Evolutionary conservation across 2,329 filamentous ascomycete species (phyloP), one percentile per base, ranked within the genome.

Genomic region (Ophiocordyceps unilateralis): DNA sequence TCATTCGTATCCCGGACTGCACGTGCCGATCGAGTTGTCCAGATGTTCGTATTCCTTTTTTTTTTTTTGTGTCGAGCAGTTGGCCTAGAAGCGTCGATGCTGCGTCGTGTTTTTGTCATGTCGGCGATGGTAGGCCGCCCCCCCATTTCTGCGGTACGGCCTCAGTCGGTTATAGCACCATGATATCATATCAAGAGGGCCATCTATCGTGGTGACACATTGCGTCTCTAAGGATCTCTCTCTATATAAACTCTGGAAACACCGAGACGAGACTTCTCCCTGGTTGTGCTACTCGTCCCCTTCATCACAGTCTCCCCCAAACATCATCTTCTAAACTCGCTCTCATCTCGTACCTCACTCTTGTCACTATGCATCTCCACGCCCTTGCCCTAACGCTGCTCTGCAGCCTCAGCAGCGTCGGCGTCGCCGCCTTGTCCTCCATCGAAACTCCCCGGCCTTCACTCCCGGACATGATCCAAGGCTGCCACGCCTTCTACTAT

Each of bases 401-500:
- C 21, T n/a, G 21, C 38, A n/a, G 21, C 38, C 23, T 24, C 21
- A 2, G 6, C 17, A 2, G 8, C 30, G 15, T 15, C 30, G 9
- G 8, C 30, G 6, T 15, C 30, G 15, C 30, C 30, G 15, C 30
- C 30, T 19, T n/a, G n/a, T 10, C 32, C n/a, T 7, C 9, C n/a
- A 4, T 17, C 7, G 32, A 17, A 7, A 45, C 40, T 3, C 43
- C 43, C 1, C 24, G 19, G n/a, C 43, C 43, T 22, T 3, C 43
- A 45, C 40, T 22, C 44, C 23, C n/a, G n/a, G 30, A 24, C 36
- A 46, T 46, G 32, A 42, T 44, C 4, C 12, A 24, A 32, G 42
- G 40, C 37, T 46, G 45, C 36, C 41, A 40, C 14, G 39, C 32
- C 26, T 46, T 44, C 26, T 36, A 44, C 40, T 21, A 30, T n/a